Conservation (phyloP, 371 early-diverging fungal species). For the Syncephalastrum racemosum region DNA sequence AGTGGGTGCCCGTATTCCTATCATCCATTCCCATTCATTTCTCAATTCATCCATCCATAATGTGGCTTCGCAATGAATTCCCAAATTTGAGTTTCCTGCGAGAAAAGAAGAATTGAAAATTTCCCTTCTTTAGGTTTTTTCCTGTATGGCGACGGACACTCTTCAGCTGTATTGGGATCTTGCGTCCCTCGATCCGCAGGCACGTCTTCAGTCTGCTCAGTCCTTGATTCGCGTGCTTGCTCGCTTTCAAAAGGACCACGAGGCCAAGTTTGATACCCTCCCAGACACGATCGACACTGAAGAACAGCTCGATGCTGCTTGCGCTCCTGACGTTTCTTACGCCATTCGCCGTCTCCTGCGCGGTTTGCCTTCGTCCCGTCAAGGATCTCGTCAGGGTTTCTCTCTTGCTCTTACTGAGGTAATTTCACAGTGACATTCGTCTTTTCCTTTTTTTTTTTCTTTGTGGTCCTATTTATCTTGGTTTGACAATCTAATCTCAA, state of each 20-base stretch:
- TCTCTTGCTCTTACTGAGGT: conserved; percentile 90
- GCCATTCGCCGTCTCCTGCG: conserved; percentile 85
- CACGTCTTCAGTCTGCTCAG: conserved; percentile 53
- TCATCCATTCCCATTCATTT: no score
- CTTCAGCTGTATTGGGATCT: conserved; percentile 72
- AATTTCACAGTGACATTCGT: conserved; percentile 8
- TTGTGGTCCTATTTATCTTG: not conserved
- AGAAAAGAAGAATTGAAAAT: no score
- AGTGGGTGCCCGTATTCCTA: no score
- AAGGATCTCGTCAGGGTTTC: conserved; percentile 94
- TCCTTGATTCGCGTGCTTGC: conserved; percentile 46
- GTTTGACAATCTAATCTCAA: conserved; percentile 1
- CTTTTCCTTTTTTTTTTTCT: conserved; percentile 4
- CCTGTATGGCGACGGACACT: conserved; percentile 38
- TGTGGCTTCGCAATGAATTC: no score
- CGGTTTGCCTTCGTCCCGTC: conserved; percentile 86
- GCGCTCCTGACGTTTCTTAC: conserved; percentile 80
- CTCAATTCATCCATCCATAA: no score
- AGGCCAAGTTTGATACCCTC: conserved; percentile 26
- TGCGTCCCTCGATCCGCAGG: conserved; percentile 59
- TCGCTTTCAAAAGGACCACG: conserved; percentile 49
- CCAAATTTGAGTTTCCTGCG: no score
- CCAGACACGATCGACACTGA: conserved; percentile 52
- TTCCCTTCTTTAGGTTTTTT: no score
- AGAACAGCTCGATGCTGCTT: conserved; percentile 60